These are phyloP conservation scores for Alternaria conjuncta DNA, from an alignment of 2,329 filamentous ascomycete species.

Conservation along the genomic window DNA sequence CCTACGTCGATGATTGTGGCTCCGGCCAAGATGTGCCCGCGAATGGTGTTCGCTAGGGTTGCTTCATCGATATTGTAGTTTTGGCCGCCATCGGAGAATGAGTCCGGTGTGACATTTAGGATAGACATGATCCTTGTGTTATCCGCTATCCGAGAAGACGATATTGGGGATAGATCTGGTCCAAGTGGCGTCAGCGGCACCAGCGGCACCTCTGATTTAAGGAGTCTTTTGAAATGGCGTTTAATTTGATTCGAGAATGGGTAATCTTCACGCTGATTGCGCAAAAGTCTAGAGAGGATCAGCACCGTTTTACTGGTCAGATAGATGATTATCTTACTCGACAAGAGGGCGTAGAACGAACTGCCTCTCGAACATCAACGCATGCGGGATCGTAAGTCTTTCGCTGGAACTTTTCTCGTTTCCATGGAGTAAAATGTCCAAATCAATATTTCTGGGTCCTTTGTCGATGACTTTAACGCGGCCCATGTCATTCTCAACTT, in stretches of 20 bases:
- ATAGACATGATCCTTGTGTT: conserved; percentile 88
- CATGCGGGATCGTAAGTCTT: conserved; percentile 83
- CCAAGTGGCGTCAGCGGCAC: conserved; percentile 49
- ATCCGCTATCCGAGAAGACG: conserved; percentile 28
- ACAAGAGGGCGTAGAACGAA: conserved; percentile 90
- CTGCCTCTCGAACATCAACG: conserved; percentile 84
- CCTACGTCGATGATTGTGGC: conserved; percentile 90
- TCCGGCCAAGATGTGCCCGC: conserved; percentile 68
- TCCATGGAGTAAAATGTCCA: conserved; percentile 88
- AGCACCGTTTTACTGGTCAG: conserved; percentile 4
- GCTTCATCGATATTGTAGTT: conserved; percentile 52
- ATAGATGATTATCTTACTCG: conserved; percentile 62
- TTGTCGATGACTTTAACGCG: conserved; percentile 88
- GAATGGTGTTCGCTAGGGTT: conserved; percentile 64
- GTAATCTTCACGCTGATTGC: conserved; percentile 51
- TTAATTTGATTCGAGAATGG: conserved; percentile 43
- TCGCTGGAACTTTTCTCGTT: conserved; percentile 69
- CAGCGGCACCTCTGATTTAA: conserved; percentile 41
- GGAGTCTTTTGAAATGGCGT: conserved; percentile 46
- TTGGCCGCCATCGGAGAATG: conserved; percentile 88
- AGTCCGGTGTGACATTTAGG: conserved; percentile 92
- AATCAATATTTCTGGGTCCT: conserved; percentile 90
- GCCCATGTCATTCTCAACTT: conserved; percentile 80
- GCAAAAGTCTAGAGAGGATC: conserved; percentile 33
- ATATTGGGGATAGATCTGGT: conserved; percentile 39